phyloP scores from a whole-genome alignment of 768 basidiomycete genomes.

The Leucocoprinus birnbaumii region DNA sequence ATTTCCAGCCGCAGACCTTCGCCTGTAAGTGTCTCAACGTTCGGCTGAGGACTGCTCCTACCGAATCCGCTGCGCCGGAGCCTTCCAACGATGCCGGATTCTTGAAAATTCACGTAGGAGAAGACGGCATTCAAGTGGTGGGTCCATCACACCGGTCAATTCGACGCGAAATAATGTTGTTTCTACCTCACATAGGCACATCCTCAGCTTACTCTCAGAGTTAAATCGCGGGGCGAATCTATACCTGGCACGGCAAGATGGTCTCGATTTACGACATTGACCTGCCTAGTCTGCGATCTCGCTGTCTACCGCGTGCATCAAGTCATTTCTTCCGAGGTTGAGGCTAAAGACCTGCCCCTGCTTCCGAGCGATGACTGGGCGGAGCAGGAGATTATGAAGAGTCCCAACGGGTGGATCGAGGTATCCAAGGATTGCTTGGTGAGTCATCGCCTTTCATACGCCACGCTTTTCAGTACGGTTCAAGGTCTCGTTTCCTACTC shows the following conservation, averaged over 20 bases:
- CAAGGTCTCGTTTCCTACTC: conserved; percentile 7
- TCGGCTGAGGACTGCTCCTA: conserved; percentile 41
- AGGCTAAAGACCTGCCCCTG: conserved; percentile 60
- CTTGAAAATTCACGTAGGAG: conserved; percentile 56
- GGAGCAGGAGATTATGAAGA: conserved; percentile 69
- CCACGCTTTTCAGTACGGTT: conserved; percentile 10
- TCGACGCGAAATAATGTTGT: conserved; percentile 8
- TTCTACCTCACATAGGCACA: conserved; percentile 44
- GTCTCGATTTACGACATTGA: conserved; percentile 60
- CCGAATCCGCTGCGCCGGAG: conserved; percentile 29
- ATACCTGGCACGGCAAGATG: conserved; percentile 44
- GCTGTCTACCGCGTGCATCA: conserved; percentile 70
- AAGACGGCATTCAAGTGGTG: conserved; percentile 67
- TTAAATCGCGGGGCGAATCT: conserved; percentile 42
- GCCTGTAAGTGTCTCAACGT: conserved; percentile 77
- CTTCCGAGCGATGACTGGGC: conserved; percentile 76
- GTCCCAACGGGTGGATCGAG: conserved; percentile 71
- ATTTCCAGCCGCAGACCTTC: conserved; percentile 26
- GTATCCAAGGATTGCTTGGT: conserved; percentile 66
- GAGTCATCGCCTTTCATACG: conserved; percentile 31
- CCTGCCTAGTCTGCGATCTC: conserved; percentile 66
- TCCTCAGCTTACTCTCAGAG: conserved; percentile 68
- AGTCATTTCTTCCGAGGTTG: conserved; percentile 51
- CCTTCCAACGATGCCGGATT: conserved; percentile 39
- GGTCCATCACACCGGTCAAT: conserved; percentile 21